Evolutionary conservation across 805 yeast species (phyloP).

Genomic region (Starmerella geochares): DNA sequence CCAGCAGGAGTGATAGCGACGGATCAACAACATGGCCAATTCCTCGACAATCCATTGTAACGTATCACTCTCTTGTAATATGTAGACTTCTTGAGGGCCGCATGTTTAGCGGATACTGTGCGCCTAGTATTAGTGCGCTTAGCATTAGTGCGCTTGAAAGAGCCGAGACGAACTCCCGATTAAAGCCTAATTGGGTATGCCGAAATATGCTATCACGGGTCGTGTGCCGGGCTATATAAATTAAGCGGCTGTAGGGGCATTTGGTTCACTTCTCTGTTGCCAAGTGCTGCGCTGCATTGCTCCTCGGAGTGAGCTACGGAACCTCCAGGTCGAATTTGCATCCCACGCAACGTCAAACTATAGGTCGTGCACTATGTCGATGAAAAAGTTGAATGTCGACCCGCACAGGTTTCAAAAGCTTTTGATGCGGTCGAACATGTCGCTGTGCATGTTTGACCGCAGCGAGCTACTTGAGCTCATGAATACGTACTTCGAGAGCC

Average conservation of each 20-base stretch:
- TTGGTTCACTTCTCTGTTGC: too few species aligned
- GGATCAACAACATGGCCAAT: too few species aligned
- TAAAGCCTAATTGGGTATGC: not conserved
- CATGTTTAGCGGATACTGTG: too few species aligned
- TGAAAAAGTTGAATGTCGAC: not conserved
- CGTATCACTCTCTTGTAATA: too few species aligned
- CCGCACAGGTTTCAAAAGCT: conserved; percentile 16
- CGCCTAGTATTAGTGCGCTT: too few species aligned
- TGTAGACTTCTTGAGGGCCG: too few species aligned
- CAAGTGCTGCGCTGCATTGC: too few species aligned
- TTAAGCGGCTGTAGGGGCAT: too few species aligned
- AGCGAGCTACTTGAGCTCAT: conserved; percentile 17
- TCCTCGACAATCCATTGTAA: too few species aligned
- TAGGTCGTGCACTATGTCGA: not conserved
- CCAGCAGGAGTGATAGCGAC: too few species aligned
- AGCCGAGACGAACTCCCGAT: conserved; percentile 1
- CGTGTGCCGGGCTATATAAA: not conserved
- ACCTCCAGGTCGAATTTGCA: not conserved
- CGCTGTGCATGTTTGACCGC: conserved; percentile 13
- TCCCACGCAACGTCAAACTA: too few species aligned
- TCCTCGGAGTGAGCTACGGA: not conserved
- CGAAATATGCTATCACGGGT: not conserved
- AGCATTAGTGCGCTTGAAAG: too few species aligned
- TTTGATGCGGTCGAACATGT: conserved; percentile 15
- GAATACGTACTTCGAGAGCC: conserved; percentile 22